Percentiles rank a stretch among this genome's conserved stretches.
Conservation (phyloP, 371 early-diverging fungal species). For the Mucor sp. region DNA sequence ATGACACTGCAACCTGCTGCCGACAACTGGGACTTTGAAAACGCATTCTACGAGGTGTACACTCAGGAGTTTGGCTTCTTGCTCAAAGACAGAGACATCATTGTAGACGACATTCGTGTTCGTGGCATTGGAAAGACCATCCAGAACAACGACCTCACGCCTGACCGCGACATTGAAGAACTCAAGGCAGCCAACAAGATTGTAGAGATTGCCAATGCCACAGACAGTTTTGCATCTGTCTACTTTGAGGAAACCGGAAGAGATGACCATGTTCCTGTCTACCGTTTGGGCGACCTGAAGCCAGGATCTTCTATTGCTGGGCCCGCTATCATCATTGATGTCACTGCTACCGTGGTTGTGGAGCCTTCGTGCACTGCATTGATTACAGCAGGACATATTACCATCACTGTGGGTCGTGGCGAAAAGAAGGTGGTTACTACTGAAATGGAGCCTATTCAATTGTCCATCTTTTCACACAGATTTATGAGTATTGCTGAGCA, state of each 20-base stretch:
- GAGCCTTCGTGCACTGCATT: slow-evolving; percentile 79
- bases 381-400: slow-evolving; percentile 79
- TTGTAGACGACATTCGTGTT: slow-evolving; percentile 92
- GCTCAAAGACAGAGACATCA: slow-evolving; percentile 76
- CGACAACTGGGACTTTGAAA: slow-evolving; percentile 64
- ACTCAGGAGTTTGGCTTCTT: slow-evolving; percentile 92
- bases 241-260: slow-evolving; percentile 82
- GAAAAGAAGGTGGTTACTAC: slow-evolving; percentile 52
- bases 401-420: slow-evolving; percentile 64
- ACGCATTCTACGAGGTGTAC: slow-evolving; percentile 70
- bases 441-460: slow-evolving; percentile 80
- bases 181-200: slow-evolving; percentile 25
- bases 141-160: slow-evolving; percentile 35
- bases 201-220: slow-evolving; percentile 17
- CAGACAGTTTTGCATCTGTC: slow-evolving; percentile 50
- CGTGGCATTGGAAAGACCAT: slow-evolving; percentile 79
- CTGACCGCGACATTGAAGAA: slow-evolving; percentile 42
- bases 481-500: slow-evolving; percentile 99
- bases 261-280: slow-evolving; percentile 74
- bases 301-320: slow-evolving; percentile 76
- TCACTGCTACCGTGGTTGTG: slow-evolving; percentile 85
- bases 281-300: slow-evolving; percentile 60
- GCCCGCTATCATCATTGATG: slow-evolving; percentile 89
- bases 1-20: slow-evolving; percentile 79
- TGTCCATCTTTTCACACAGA: slow-evolving; percentile 92